Evolutionary conservation across 2,329 filamentous ascomycete genomes (phyloP), one percentile per base, ranked within the genome.

Genomic region (Fusarium gaditjirri): DNA sequence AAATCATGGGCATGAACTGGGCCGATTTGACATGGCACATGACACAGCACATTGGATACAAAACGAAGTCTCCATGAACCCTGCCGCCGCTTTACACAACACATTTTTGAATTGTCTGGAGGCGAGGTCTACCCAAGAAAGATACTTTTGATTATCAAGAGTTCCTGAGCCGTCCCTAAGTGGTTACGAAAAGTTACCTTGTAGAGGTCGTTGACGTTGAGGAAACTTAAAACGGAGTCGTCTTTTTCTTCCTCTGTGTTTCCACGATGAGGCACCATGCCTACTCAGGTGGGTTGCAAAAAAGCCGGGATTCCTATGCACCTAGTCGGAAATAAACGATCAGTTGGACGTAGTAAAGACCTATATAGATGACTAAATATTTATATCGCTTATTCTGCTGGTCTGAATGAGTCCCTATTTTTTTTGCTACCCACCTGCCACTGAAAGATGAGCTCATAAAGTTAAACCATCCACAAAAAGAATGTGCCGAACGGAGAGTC

Each of bases 21-120:
- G 44, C 60, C 56, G 55, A 57, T 53, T 63, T 35, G 63, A 38
- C 61, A 60, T 67, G 72, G 63, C 58, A 63, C 39, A 69, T 62
- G 58, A 54, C 36, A 58, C 59, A 49, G 17, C 52, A 60, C 43
- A 57, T 43, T 54, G 59, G 58, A 65, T 42, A 29, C 49, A 59
- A 71, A 65, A 54, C 62, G 52, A 62, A 31, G 25, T 33, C 25
- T 66, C 36, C 41, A 38, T 44, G 41, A 57, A 53, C 44, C 33
- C 41, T 53, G 29, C 42, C 57, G 71, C 71, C 65, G 65, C 71
- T 59, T 44, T 59, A 50, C 35, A 58, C 25, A 23, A 39, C 29
- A 29, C 31, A 46, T n/a, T 61, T 46, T 25, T 33, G 29, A 47
- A 52, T 9, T 33, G 16, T 17, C 50, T 61, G 50, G 56, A 50